These are phyloP conservation scores for Zasmidium citrigriseum DNA, from an alignment of 2,329 filamentous ascomycete species.

Conservation along the genomic window DNA sequence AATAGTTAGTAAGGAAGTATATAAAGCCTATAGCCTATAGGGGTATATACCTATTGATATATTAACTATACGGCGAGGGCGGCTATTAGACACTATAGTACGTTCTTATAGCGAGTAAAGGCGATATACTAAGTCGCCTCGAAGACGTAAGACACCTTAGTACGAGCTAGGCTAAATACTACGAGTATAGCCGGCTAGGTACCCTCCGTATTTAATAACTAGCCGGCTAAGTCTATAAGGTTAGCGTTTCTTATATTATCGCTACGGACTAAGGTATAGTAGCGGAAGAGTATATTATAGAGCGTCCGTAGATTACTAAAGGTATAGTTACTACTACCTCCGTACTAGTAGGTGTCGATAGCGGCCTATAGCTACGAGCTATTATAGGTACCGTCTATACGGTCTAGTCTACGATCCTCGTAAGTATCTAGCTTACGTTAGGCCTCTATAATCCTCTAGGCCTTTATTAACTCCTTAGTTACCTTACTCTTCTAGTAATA, in stretches of 20 bases:
- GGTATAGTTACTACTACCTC: neutral
- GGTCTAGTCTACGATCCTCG: neutral
- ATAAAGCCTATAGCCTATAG: no score
- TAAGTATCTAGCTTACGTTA: no score
- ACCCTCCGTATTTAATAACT: neutral
- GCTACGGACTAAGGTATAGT: neutral
- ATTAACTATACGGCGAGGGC: neutral
- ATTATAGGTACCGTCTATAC: neutral
- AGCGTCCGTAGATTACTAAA: neutral
- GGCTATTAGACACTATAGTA: neutral
- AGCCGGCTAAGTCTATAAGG: neutral
- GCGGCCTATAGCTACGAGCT: neutral
- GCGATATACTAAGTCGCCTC: no score
- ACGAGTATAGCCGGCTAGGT: neutral
- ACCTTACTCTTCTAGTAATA: no score
- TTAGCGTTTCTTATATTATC: neutral
- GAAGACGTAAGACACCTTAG: no score
- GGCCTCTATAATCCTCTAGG: no score
- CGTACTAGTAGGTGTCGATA: neutral
- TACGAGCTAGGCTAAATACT: neutral
- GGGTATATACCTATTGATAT: no score
- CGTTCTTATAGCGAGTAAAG: no score
- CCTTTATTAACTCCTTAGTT: no score
- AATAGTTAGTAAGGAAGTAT: no score
- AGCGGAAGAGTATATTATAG: neutral